Conservation (phyloP, 495 filamentous ascomycete species). For the Achaetomiella virescens region DNA sequence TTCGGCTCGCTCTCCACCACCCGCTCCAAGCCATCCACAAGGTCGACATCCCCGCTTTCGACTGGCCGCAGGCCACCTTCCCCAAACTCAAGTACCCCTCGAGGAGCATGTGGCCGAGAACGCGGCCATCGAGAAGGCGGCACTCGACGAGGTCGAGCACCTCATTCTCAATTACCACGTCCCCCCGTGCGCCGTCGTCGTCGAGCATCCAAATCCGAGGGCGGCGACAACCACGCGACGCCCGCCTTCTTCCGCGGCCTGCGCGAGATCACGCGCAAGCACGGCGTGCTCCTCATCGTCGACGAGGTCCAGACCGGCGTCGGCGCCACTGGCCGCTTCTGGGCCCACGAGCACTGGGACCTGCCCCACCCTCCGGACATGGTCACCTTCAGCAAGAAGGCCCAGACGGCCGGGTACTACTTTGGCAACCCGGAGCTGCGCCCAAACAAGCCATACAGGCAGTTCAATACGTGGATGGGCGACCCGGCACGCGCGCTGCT, state of each 20-base stretch:
- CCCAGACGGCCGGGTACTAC: constrained; percentile 96
- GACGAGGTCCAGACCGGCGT: constrained; percentile 98
- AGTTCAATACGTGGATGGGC: constrained; percentile 99
- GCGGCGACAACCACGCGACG: constrained; percentile 97
- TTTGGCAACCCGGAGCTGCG: constrained; percentile 79
- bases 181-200: constrained; percentile 82
- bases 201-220: constrained; percentile 97
- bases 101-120: constrained; percentile 80
- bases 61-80: constrained; percentile 97
- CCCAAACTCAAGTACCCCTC: constrained; percentile 82
- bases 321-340: constrained; percentile 93
- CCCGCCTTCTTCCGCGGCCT: constrained; percentile 87
- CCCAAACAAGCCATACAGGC: constrained; percentile 98
- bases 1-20: constrained; percentile 92
- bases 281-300: constrained; percentile 87
- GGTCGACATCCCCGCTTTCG: constrained; percentile 94
- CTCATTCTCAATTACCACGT: constrained; percentile 77
- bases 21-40: constrained; percentile 95
- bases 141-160: constrained; percentile 82
- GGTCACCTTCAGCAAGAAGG: constrained; percentile 99
- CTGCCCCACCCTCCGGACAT: constrained; percentile 83
- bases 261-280: constrained; percentile 76
- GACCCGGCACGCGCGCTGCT: constrained; percentile 86
- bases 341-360: constrained; percentile 98
- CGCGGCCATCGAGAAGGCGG: constrained; percentile 71